phyloP scores from a whole-genome alignment of 768 basidiomycete genomes.

The Exidia glandulosa region DNA sequence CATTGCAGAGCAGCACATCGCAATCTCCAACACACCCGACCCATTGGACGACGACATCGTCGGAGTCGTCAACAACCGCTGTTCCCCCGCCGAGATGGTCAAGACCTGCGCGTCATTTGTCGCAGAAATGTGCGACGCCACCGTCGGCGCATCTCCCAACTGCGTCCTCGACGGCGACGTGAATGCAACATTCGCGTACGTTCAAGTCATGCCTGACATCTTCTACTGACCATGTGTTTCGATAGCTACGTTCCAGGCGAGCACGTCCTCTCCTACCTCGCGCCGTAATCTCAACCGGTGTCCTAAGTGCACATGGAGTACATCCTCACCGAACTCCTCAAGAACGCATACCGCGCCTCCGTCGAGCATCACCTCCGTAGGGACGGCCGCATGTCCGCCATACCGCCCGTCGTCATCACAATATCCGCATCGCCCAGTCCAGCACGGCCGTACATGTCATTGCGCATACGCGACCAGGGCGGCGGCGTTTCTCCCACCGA shows the following conservation, averaged over 20 bases:
- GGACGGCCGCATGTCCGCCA: constrained; percentile 21
- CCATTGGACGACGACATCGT: constrained; percentile 28
- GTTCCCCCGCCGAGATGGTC: constrained; percentile 65
- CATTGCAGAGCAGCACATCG: constrained; percentile 86
- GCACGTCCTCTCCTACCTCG: neutral
- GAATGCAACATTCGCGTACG: constrained; percentile 71
- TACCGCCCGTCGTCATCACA: constrained; percentile 63
- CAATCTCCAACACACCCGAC: constrained; percentile 50
- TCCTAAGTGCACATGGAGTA: constrained; percentile 70
- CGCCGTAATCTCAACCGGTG: neutral
- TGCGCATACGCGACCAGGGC: constrained; percentile 77
- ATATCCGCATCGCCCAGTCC: constrained; percentile 38
- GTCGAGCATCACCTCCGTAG: constrained; percentile 57
- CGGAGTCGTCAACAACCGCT: constrained; percentile 65
- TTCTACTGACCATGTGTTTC: constrained; percentile 2
- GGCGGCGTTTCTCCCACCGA: constrained; percentile 70
- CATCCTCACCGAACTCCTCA: constrained; percentile 81
- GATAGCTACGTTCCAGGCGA: constrained; percentile 57
- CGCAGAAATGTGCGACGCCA: constrained; percentile 71
- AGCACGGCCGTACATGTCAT: constrained; percentile 36
- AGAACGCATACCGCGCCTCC: constrained; percentile 85
- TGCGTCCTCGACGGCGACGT: constrained; percentile 60
- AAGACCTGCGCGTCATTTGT: constrained; percentile 77
- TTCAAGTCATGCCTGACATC: constrained; percentile 7
- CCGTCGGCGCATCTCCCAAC: constrained; percentile 58